A percentile compares a stretch with the other conserved stretches of the same genome.
phyloP scores from a whole-genome alignment of 23 red algal genomes.

The Gracilaria gracilis region DNA sequence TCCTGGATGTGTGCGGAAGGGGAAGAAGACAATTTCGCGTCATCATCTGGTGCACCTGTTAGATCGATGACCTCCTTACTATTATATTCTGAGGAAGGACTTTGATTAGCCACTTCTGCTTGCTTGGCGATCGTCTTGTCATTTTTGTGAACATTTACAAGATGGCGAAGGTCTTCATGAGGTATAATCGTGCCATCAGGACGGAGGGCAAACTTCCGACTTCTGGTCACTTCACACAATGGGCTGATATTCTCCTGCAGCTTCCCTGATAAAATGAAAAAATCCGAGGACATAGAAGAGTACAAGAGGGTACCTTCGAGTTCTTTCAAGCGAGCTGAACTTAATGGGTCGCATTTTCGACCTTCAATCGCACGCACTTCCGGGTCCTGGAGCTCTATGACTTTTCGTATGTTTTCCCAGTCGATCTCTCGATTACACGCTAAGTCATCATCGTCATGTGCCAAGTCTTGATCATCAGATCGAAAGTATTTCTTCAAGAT shows the following conservation, averaged over 20 bases:
- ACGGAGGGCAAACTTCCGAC: conserved; percentile 54
- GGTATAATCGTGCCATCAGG: conserved; percentile 38
- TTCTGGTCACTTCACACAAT: conserved; percentile 27
- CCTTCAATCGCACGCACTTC: neutral
- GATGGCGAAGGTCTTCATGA: conserved; percentile 47
- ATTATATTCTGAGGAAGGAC: neutral
- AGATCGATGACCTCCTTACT: conserved; percentile 24
- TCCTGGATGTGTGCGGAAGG: too few species aligned
- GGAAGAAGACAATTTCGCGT: too few species aligned
- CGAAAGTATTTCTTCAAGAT: conserved; percentile 33
- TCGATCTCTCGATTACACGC: conserved; percentile 20
- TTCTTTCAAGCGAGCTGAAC: conserved; percentile 22
- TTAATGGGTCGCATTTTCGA: neutral
- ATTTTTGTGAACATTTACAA: conserved; percentile 21
- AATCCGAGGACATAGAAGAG: conserved; percentile 23
- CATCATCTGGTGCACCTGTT: too few species aligned
- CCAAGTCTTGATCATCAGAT: neutral
- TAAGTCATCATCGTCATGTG: neutral
- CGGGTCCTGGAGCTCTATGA: conserved; percentile 10
- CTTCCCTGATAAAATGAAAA: conserved; percentile 34
- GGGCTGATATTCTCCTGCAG: conserved; percentile 48
- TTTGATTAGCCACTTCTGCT: neutral
- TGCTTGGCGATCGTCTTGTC: conserved; percentile 43
- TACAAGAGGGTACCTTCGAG: conserved; percentile 48
- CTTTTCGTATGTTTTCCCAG: conserved; percentile 24